Conservation (phyloP, 345 rosid species). For the Eucalyptus sideroxylon region DNA sequence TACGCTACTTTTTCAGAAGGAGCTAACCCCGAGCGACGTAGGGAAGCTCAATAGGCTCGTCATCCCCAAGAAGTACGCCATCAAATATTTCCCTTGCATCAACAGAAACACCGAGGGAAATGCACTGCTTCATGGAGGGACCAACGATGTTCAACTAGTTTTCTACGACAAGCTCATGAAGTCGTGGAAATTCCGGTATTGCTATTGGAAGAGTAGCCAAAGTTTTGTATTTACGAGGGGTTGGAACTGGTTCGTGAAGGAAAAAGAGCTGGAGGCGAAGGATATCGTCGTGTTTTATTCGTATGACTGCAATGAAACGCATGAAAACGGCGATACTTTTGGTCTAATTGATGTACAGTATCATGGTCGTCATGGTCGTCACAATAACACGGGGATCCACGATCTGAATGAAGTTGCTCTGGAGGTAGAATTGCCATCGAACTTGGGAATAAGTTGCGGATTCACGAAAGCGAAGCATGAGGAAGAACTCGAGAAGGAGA, state of each 20-base stretch:
- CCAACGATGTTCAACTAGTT: conserved; percentile 27
- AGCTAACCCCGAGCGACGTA: conserved; percentile 86
- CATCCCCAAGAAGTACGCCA: conserved; percentile 67
- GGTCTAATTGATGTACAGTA: neutral
- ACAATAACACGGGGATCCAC: neutral
- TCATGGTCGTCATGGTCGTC: neutral
- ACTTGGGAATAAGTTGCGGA: neutral
- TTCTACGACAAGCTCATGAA: conserved; percentile 63
- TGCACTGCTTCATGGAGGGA: neutral
- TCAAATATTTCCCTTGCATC: conserved; percentile 38
- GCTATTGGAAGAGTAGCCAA: conserved; percentile 90
- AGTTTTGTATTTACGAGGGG: conserved; percentile 89
- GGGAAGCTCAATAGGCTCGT: conserved; percentile 86
- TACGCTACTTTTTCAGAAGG: conserved; percentile 51
- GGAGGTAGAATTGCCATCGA: neutral
- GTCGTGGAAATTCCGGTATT: conserved; percentile 75
- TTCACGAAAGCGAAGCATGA: neutral
- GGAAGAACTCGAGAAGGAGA: neutral
- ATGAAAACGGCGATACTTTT: neutral
- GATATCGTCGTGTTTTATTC: conserved; percentile 38
- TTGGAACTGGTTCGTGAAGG: conserved; percentile 68
- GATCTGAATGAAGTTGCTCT: neutral
- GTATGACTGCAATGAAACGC: conserved; percentile 4
- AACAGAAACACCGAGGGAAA: neutral
- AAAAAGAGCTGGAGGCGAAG: conserved; percentile 41